phyloP scores from a whole-genome alignment of 2,329 filamentous ascomycete species.

The Fusarium staphyleae region DNA sequence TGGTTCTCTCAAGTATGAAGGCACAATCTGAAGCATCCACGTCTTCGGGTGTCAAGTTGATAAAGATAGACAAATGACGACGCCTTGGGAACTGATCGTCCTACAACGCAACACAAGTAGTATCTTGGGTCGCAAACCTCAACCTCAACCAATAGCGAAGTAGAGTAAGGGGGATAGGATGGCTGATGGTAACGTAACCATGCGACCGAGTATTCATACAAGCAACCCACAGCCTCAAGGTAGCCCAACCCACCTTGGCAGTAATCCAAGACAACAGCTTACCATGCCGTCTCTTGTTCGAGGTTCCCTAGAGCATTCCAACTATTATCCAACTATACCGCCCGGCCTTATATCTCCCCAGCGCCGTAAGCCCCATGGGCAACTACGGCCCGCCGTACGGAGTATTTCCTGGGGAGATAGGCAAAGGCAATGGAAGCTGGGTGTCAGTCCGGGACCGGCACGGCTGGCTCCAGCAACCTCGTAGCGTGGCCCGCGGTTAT shows the following conservation, averaged over 20 bases:
- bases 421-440: background rate
- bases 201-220: background rate
- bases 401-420: conserved; percentile 7
- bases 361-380: conserved; percentile 14
- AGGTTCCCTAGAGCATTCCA: background rate
- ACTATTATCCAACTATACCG: background rate
- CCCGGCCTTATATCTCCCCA: background rate
- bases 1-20: background rate
- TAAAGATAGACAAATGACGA: conserved; percentile 8
- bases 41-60: background rate
- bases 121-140: background rate
- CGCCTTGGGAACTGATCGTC: background rate
- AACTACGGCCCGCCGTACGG: conserved; percentile 11
- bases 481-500: conserved; percentile 2
- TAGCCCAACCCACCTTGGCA: too few species aligned
- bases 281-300: background rate
- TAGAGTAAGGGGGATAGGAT: background rate
- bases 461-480: background rate
- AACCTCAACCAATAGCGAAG: background rate
- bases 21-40: background rate
- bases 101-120: conserved; percentile 11
- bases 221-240: too few species aligned
- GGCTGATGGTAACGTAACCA: background rate
- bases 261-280: too few species aligned
- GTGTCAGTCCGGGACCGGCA: background rate